Conservation (phyloP, 768 basidiomycete species). For the Fibroporia radiculosa region DNA sequence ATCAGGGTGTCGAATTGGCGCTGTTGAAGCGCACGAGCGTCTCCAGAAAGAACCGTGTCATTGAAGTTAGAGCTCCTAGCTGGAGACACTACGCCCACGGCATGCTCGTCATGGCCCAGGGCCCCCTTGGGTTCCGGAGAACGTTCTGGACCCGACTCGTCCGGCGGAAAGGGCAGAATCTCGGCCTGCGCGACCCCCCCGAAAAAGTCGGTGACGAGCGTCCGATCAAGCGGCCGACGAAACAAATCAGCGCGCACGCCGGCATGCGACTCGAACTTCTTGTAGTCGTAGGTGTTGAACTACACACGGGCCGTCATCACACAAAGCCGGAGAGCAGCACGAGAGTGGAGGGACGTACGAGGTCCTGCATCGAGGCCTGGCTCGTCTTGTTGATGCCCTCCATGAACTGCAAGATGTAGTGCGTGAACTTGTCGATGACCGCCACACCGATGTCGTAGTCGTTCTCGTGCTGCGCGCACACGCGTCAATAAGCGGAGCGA, state of each 20-base stretch:
- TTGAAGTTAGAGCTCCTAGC: not conserved
- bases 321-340: not conserved
- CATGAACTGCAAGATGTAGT: slow-evolving; percentile 85
- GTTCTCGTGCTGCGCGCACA: slow-evolving; percentile 64
- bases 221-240: slow-evolving; percentile 49
- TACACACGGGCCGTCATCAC: slow-evolving; percentile 23
- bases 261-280: slow-evolving; percentile 72
- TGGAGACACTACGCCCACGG: not conserved
- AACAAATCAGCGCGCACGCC: slow-evolving; percentile 89
- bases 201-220: slow-evolving; percentile 60
- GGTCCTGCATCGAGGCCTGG: slow-evolving; percentile 67
- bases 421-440: slow-evolving; percentile 93
- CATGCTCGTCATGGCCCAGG: not conserved
- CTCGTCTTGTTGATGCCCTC: slow-evolving; percentile 91
- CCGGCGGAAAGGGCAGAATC: slow-evolving; percentile 25
- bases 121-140: not conserved
- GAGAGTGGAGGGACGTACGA: slow-evolving; percentile 43
- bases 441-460: slow-evolving; percentile 93
- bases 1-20: not conserved
- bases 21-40: no score
- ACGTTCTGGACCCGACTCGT: not conserved
- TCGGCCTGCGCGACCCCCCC: slow-evolving; percentile 83
- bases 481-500: not conserved
- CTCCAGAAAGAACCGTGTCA: not conserved
- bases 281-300: slow-evolving; percentile 76